Percentiles rank a stretch among this genome's conserved stretches.
Evolutionary conservation across 768 basidiomycete species (phyloP).

Genomic region (Lactarius quietus): DNA sequence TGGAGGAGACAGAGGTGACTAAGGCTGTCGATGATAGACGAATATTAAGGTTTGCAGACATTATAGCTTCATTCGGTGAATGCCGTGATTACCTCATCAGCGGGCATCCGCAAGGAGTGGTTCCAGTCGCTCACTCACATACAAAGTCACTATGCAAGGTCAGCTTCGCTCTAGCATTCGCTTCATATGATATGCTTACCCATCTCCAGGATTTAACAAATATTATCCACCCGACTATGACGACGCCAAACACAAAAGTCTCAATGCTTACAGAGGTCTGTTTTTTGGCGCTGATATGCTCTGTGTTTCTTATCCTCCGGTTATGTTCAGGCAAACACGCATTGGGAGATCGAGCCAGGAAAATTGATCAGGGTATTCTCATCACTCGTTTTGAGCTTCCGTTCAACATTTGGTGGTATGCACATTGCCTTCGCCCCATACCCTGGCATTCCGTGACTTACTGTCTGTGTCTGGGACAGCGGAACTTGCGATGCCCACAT

Average conservation of each 20-base stretch:
- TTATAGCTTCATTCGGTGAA: constrained; percentile 7
- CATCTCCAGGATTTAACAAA: constrained; percentile 60
- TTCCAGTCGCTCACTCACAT: background rate
- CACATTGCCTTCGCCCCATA: constrained; percentile 11
- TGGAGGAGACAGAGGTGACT: constrained; percentile 30
- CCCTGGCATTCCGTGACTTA: constrained; percentile 3
- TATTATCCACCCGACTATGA: constrained; percentile 80
- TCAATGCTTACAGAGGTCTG: constrained; percentile 68
- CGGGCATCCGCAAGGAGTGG: background rate
- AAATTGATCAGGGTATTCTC: constrained; percentile 93
- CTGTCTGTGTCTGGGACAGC: constrained; percentile 40
- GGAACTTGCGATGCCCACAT: constrained; percentile 95
- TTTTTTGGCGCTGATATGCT: background rate
- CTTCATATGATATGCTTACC: constrained; percentile 16
- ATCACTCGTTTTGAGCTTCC: constrained; percentile 95
- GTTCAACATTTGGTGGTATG: constrained; percentile 95
- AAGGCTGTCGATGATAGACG: constrained; percentile 8
- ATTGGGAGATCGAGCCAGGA: constrained; percentile 87
- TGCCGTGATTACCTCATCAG: constrained; percentile 11
- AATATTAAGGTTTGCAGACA: constrained; percentile 18
- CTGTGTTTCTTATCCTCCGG: constrained; percentile 4
- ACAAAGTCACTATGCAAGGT: constrained; percentile 44
- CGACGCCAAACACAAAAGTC: constrained; percentile 62
- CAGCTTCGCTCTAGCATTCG: constrained; percentile 19
- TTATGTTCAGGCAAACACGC: constrained; percentile 79